These are phyloP conservation scores for Cinnamomum micranthum DNA, from an alignment of 164 flowering plant species.

Conservation along the genomic window DNA sequence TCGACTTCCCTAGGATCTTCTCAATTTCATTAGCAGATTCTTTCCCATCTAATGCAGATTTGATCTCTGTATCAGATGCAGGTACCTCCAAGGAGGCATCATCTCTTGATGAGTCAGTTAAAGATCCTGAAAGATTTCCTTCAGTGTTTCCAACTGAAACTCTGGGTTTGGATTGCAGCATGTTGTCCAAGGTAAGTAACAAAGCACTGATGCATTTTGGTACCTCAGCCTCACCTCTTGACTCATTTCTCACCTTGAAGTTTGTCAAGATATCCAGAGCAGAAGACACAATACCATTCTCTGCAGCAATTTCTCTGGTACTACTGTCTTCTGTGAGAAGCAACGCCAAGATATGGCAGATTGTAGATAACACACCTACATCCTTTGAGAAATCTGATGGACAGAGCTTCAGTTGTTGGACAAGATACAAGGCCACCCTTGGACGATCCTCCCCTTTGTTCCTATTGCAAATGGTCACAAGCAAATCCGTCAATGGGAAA, in stretches of 20 bases:
- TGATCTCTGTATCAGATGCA: constrained; percentile 28
- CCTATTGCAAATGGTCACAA: constrained; percentile 70
- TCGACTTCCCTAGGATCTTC: constrained; percentile 68
- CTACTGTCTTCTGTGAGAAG: constrained; percentile 75
- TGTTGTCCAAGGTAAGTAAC: constrained; percentile 69
- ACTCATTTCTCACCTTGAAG: constrained; percentile 40
- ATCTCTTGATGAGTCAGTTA: constrained; percentile 44
- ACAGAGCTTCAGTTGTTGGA: constrained; percentile 71
- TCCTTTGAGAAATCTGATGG: constrained; percentile 58
- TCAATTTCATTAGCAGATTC: constrained; percentile 44
- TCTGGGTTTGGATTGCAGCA: constrained; percentile 70
- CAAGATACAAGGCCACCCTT: constrained; percentile 61
- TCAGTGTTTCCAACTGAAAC: constrained; percentile 36
- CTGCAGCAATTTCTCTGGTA: constrained; percentile 67
- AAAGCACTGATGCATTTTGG: constrained; percentile 81
- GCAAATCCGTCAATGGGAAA: constrained; percentile 73
- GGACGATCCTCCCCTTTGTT: constrained; percentile 86
- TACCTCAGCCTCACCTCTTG: constrained; percentile 37
- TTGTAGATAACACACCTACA: constrained; percentile 43
- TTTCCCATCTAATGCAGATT: constrained; percentile 28
- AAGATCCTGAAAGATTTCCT: constrained; percentile 29
- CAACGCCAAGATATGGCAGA: constrained; percentile 70
- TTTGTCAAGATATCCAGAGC: constrained; percentile 55
- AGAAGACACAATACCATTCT: constrained; percentile 54
- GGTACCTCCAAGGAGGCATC: constrained; percentile 29